Evolutionary conservation across 2,329 filamentous ascomycete species (phyloP).

Genomic region (Epichloe bromicola): DNA sequence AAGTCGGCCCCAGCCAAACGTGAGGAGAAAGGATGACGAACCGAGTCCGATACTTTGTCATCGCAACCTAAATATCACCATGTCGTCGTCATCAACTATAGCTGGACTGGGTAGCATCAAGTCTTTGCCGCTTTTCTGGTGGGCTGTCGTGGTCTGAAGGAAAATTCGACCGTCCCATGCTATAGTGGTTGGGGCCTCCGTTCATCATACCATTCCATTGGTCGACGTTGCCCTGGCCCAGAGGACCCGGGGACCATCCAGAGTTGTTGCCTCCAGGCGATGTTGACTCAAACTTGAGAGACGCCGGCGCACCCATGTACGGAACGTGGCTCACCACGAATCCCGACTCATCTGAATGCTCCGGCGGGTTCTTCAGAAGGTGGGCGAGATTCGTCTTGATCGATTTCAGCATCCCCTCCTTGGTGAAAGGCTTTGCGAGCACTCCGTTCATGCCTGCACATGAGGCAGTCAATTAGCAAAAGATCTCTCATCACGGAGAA

Average conservation of each 20-base stretch:
- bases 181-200: constrained; percentile 24
- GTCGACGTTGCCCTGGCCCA: constrained; percentile 33
- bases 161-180: constrained; percentile 19
- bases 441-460: constrained; percentile 87
- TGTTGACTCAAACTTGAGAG: constrained; percentile 40
- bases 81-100: constrained; percentile 21
- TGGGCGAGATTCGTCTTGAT: constrained; percentile 82
- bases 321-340: constrained; percentile 21
- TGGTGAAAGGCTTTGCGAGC: constrained; percentile 90
- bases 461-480: neutral
- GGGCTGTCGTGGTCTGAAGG: constrained; percentile 27
- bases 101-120: constrained; percentile 30
- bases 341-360: constrained; percentile 26
- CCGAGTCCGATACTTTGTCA: neutral
- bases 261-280: constrained; percentile 33
- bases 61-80: neutral
- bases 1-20: neutral
- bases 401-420: constrained; percentile 70
- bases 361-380: constrained; percentile 55
- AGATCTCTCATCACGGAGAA: too few relatives aligned
- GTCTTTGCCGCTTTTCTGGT: constrained; percentile 39
- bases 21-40: neutral
- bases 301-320: constrained; percentile 22
- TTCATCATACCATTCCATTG: constrained; percentile 34
- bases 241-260: constrained; percentile 39